A percentile compares a stretch with the other conserved stretches of the same genome.
Evolutionary conservation across 306 rosid species (phyloP).

Genomic region (Mucuna pruriens): DNA sequence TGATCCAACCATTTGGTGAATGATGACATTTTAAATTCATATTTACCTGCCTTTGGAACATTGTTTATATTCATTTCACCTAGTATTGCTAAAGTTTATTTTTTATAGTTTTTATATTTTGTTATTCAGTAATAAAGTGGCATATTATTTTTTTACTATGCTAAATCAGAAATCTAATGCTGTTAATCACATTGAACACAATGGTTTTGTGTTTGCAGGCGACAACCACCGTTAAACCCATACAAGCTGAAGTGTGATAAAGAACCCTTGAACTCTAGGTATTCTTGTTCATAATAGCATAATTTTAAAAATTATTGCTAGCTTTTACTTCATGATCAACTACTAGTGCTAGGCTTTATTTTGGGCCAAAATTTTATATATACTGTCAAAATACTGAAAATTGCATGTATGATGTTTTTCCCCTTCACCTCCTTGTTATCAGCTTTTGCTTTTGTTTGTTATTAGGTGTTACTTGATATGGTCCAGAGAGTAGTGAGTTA

Average conservation of each 20-base stretch:
- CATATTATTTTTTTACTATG: conserved; percentile 1
- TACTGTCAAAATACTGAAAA: background rate
- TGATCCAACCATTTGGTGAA: conserved; percentile 3
- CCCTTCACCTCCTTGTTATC: background rate
- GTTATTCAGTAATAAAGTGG: conserved; percentile 1
- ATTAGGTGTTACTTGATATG: background rate
- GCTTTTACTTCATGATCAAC: background rate
- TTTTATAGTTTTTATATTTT: background rate
- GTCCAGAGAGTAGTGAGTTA: background rate
- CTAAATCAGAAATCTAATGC: conserved; percentile 21
- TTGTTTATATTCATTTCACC: conserved; percentile 4
- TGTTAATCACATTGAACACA: conserved; percentile 26
- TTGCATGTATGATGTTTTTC: background rate
- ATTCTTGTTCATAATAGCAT: conserved; percentile 38
- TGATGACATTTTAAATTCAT: background rate
- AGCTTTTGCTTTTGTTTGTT: background rate
- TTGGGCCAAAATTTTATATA: background rate
- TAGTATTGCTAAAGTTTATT: conserved; percentile 5
- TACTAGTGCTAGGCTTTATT: background rate
- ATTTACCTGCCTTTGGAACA: conserved; percentile 9
- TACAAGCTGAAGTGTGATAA: conserved; percentile 95
- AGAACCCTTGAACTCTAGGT: conserved; percentile 84
- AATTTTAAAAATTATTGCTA: background rate
- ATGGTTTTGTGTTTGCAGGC: conserved; percentile 62
- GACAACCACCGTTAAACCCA: conserved; percentile 65